Conservation (phyloP, 441 rosid genomes). For the Viola pubescens region DNA sequence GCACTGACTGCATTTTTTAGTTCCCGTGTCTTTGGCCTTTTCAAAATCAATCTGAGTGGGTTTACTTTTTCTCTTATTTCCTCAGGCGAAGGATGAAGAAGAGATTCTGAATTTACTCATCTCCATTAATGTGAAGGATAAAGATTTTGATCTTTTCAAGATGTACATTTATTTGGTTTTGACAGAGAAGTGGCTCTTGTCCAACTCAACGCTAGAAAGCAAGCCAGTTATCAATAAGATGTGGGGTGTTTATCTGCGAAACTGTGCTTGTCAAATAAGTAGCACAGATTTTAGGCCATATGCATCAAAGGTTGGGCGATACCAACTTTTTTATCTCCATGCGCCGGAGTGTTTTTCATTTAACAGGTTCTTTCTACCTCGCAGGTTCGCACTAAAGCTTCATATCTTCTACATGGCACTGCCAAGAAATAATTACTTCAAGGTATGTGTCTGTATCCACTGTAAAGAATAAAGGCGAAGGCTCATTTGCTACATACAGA, state of each 20-base stretch:
- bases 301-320: conserved; percentile 54
- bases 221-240: conserved; percentile 48
- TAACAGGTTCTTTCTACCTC: conserved; percentile 4
- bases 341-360: neutral
- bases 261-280: conserved; percentile 63
- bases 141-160: conserved; percentile 54
- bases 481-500: too few relatives aligned
- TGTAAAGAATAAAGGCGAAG: too few relatives aligned
- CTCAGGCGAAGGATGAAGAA: conserved; percentile 38
- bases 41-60: neutral
- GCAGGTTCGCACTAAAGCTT: conserved; percentile 85
- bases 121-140: conserved; percentile 54
- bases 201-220: conserved; percentile 32
- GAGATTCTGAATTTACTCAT: conserved; percentile 40
- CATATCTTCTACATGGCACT: conserved; percentile 55
- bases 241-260: conserved; percentile 68
- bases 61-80: conserved; percentile 15
- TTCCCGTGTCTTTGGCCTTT: neutral
- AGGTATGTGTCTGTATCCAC: too few relatives aligned
- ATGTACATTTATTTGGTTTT: conserved; percentile 51
- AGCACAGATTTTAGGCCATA: conserved; percentile 56
- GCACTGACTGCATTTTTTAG: neutral
- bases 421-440: conserved; percentile 6
- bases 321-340: conserved; percentile 6
- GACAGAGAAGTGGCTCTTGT: conserved; percentile 68